These are phyloP conservation scores for Flagelloscypha sp. DNA, from an alignment of 768 basidiomycete species.

Conservation along the genomic window DNA sequence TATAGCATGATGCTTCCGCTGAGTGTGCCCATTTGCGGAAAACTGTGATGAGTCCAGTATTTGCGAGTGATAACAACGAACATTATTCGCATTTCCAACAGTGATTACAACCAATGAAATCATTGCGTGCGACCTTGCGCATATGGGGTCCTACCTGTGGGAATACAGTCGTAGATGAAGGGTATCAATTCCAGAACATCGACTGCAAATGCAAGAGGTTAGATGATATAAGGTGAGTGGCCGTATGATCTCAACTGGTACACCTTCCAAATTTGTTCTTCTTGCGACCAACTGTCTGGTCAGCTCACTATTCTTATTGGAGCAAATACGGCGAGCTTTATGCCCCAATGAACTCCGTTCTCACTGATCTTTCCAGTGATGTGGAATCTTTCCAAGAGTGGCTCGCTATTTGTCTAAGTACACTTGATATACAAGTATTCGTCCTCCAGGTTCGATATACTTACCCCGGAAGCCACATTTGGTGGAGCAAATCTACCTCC, in stretches of 20 bases:
- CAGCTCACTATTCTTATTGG: conserved; percentile 31
- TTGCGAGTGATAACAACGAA: conserved; percentile 10
- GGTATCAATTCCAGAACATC: conserved; percentile 91
- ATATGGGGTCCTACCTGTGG: conserved; percentile 63
- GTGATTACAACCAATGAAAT: conserved; percentile 91
- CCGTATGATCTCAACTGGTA: conserved; percentile 91
- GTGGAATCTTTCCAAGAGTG: conserved; percentile 86
- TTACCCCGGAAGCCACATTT: conserved; percentile 49
- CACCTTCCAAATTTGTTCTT: conserved; percentile 77
- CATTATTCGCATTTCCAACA: conserved; percentile 49
- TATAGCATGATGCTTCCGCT: conserved; percentile 82
- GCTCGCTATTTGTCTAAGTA: conserved; percentile 28
- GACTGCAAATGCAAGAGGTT: conserved; percentile 84
- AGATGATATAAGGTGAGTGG: conserved; percentile 80
- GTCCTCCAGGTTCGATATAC: conserved; percentile 60
- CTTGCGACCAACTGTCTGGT: neutral
- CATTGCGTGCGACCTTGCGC: conserved; percentile 71
- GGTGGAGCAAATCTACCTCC: conserved; percentile 50
- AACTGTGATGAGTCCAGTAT: conserved; percentile 36
- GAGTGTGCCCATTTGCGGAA: conserved; percentile 75
- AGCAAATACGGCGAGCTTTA: conserved; percentile 94
- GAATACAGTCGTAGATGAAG: conserved; percentile 95
- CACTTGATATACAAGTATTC: conserved; percentile 11
- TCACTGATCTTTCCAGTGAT: conserved; percentile 90
- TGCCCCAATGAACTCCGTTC: conserved; percentile 91